These are phyloP conservation scores for Furcasterigmium sp. DNA, from an alignment of 2,329 filamentous ascomycete genomes.

Conservation along the genomic window DNA sequence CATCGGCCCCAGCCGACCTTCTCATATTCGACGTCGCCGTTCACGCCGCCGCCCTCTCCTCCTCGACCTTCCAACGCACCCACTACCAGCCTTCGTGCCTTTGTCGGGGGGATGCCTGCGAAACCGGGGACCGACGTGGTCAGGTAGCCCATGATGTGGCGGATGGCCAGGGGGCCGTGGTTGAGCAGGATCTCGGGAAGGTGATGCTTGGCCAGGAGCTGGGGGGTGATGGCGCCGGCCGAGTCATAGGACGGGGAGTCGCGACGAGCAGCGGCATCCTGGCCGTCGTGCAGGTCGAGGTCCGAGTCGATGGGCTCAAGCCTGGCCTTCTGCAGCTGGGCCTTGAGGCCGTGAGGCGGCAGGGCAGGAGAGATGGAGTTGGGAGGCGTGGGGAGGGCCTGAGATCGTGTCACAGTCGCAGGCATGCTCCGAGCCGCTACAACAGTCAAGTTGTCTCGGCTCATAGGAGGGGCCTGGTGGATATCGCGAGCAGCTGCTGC, in stretches of 20 bases:
- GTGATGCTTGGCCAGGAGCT: slow-evolving; percentile 82
- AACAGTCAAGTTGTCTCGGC: slow-evolving; percentile 68
- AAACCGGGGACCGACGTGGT: slow-evolving; percentile 92
- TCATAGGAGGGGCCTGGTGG: slow-evolving; percentile 48
- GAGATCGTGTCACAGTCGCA: slow-evolving; percentile 53
- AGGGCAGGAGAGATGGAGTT: slow-evolving; percentile 91
- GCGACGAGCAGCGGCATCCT: slow-evolving; percentile 34
- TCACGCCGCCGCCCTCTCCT: slow-evolving; percentile 52
- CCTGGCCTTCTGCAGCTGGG: slow-evolving; percentile 55
- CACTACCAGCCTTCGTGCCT: slow-evolving; percentile 88
- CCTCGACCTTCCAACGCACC: slow-evolving; percentile 79
- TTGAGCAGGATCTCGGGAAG: slow-evolving; percentile 85
- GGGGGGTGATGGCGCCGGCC: slow-evolving; percentile 75
- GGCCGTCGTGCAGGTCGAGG: slow-evolving; percentile 72
- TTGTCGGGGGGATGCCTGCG: slow-evolving; percentile 79
- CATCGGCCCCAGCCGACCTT: slow-evolving; percentile 98
- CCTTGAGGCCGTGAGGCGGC: slow-evolving; percentile 73
- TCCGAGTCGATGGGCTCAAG: slow-evolving; percentile 75
- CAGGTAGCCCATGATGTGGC: slow-evolving; percentile 91
- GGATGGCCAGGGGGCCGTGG: slow-evolving; percentile 88
- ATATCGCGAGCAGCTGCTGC: slow-evolving; percentile 65
- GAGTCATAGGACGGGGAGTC: slow-evolving; percentile 57
- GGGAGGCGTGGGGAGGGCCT: slow-evolving; percentile 79
- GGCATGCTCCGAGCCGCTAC: slow-evolving; percentile 62
- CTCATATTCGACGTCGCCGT: slow-evolving; percentile 77